Base-by-base conservation (phyloP, 352 stramenopile species). In the Pseudoperonospora humuli region DNA sequence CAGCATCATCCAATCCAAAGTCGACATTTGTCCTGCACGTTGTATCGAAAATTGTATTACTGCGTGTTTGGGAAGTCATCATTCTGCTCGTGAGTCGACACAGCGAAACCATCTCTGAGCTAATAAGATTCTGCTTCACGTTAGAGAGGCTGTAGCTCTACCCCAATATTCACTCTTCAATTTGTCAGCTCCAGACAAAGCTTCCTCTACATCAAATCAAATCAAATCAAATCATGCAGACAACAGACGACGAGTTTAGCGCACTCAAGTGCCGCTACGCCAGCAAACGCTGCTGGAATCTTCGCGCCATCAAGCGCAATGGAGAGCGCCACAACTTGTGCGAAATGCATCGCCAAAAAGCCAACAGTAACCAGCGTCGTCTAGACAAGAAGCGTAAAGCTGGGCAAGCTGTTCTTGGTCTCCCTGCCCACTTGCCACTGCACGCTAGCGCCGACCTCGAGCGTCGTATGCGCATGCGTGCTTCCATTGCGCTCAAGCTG, bases 261-360 rank as follows among this genome's bases (percentile, higher is more conserved):
- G 45, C 57, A 9, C 64, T 79, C 31, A 74, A 84, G 36, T 92
- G 80, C 57, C 67, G 77, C 19, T 92, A 92, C 55, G 74, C 72
- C 33, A 92, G 74, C 63, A 89, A 86, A 45, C 75, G 77, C 28
- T 93, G 80, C 67, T 84, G 69, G 52, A 88, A 89, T 53, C 47
- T 70, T 29, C 80, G 80, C 29, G 80, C 76, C 37, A 68, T 81
- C 38, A 93, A 93, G 48, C 75, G 75, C 55, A 87, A 93, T 46
- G 80, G 80, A 17, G 76, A 86, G 38, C 66, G 78, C 31, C 80
- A 93, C 64, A 87, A 84, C 31, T 63, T 93, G 53, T 93, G 80
- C 56, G 78, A 93, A 51, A 75, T 85, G 60, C 80, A 93, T 55
- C 75, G 80, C 2, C 72, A 83, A 48, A 82, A 82, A 26, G 80